These are phyloP conservation scores for Terfezia boudieri DNA, from an alignment of 495 filamentous ascomycete genomes.

Conservation along the genomic window DNA sequence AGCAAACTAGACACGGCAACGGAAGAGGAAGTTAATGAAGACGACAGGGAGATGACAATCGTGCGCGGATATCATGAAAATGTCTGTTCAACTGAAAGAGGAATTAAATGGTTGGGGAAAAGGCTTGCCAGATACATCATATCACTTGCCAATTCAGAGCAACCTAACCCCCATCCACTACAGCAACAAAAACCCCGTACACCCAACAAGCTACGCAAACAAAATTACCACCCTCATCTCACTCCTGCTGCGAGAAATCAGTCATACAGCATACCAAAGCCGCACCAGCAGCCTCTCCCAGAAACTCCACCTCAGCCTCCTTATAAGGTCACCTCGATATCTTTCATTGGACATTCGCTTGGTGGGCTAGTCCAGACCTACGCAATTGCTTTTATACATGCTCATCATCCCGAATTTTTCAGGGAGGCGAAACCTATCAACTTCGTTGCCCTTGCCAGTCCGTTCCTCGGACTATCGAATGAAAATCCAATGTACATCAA, in stretches of 20 bases:
- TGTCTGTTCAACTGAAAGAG: conserved; percentile 69
- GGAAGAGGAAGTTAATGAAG: conserved; percentile 27
- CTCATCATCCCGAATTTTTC: conserved; percentile 84
- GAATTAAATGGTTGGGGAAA: conserved; percentile 92
- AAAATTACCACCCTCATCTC: neutral
- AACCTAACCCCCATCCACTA: conserved; percentile 48
- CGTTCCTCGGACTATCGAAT: conserved; percentile 82
- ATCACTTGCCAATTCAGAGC: conserved; percentile 74
- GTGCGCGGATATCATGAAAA: conserved; percentile 85
- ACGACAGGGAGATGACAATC: conserved; percentile 70
- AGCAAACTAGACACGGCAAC: conserved; percentile 12
- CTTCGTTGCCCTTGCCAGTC: conserved; percentile 78
- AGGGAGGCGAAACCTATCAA: conserved; percentile 70
- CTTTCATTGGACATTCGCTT: conserved; percentile 82
- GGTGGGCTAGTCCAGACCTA: conserved; percentile 86
- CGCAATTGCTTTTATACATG: conserved; percentile 91
- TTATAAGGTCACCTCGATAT: conserved; percentile 85
- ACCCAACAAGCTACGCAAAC: neutral
- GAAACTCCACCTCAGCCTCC: conserved; percentile 28
- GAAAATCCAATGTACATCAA: conserved; percentile 95
- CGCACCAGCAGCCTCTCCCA: neutral
- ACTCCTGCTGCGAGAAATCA: neutral
- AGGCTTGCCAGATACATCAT: conserved; percentile 80
- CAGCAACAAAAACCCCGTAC: conserved; percentile 1
- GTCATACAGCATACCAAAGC: neutral